Conservation (phyloP, 2,329 filamentous ascomycete genomes). For the Cladosporium sphaerospermum region DNA sequence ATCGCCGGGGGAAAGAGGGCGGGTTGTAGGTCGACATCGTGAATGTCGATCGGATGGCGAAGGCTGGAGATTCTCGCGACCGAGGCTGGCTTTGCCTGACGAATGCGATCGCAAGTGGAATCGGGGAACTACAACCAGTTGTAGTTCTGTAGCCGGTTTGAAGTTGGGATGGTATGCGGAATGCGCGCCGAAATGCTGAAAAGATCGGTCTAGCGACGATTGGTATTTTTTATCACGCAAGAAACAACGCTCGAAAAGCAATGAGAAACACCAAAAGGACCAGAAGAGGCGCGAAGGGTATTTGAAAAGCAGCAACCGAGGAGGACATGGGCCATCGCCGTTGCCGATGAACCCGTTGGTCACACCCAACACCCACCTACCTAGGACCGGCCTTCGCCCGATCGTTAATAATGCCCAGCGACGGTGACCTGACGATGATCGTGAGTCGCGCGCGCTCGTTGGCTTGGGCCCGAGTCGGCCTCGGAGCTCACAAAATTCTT, state of each 20-base stretch:
- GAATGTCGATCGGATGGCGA: not conserved
- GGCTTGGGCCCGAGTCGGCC: not conserved
- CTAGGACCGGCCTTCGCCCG: not conserved
- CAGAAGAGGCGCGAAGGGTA: not conserved
- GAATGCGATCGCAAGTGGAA: no score
- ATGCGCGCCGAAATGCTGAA: no score
- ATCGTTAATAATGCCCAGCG: not conserved
- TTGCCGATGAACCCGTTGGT: constrained; percentile 4
- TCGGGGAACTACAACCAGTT: no score
- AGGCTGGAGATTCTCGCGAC: not conserved
- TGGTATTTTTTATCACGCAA: no score
- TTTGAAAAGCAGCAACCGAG: not conserved
- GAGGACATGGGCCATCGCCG: not conserved
- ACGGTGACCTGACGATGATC: not conserved
- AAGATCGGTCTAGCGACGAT: no score
- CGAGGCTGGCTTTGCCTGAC: no score
- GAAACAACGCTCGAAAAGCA: not conserved
- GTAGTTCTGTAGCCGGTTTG: no score
- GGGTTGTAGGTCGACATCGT: constrained; percentile 24
- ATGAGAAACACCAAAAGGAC: not conserved
- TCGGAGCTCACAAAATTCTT: not conserved
- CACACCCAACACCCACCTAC: not conserved
- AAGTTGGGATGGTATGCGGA: no score
- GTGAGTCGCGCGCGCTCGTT: not conserved
- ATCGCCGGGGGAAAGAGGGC: constrained; percentile 19